Conservation (phyloP, 78 protist genomes). For the Cavenderia fasciculata region DNA sequence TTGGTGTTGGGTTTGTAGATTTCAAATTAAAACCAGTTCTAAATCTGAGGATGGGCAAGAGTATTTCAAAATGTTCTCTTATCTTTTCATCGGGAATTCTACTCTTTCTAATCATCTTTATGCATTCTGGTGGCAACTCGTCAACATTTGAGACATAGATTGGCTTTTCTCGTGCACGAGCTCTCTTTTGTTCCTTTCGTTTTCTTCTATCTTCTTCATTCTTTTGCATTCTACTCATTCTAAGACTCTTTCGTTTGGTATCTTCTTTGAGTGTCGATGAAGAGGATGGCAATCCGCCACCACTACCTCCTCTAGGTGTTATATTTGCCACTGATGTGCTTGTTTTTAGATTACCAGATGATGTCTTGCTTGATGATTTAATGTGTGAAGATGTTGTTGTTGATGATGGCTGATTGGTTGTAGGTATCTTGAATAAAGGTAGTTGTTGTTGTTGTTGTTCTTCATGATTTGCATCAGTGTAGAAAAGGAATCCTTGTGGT, state of each 20-base stretch:
- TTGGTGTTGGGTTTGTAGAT: neutral
- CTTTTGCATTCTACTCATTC: constrained; percentile 33
- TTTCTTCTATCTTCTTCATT: constrained; percentile 67
- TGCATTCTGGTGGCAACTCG: constrained; percentile 57
- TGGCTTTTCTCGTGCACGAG: constrained; percentile 66
- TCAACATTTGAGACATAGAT: constrained; percentile 6
- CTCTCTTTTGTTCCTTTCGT: constrained; percentile 70
- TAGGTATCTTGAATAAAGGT: neutral
- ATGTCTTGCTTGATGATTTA: neutral
- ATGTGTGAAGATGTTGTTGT: neutral
- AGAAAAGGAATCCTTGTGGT: constrained; percentile 66
- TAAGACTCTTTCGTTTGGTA: neutral
- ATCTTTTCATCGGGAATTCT: constrained; percentile 57
- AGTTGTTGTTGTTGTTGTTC: neutral
- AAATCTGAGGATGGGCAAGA: constrained; percentile 62
- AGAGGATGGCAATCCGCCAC: neutral
- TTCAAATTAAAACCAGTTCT: constrained; percentile 66
- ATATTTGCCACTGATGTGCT: neutral
- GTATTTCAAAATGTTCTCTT: constrained; percentile 30
- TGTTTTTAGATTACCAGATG: neutral
- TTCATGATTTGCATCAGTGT: neutral
- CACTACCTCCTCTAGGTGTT: neutral
- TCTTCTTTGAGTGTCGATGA: neutral
- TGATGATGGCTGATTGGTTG: neutral
- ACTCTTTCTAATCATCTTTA: constrained; percentile 50